Conservation (phyloP, 768 basidiomycete species). For the Chalciporus chontae region DNA sequence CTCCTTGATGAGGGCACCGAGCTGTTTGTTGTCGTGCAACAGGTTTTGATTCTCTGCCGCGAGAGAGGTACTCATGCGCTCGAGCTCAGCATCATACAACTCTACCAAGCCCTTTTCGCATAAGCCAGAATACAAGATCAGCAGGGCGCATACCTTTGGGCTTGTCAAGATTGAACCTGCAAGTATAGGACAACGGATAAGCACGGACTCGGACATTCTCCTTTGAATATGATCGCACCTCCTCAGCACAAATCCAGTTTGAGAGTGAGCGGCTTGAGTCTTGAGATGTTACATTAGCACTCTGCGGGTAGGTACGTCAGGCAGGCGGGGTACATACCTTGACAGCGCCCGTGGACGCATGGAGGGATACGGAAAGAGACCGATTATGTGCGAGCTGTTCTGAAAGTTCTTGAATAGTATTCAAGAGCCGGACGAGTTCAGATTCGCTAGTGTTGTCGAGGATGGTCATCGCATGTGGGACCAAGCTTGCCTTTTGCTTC, state of each 20-base stretch:
- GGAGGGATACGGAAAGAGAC: constrained; percentile 64
- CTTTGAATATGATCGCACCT: constrained; percentile 42
- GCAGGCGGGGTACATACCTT: constrained; percentile 57
- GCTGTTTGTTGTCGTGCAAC: constrained; percentile 93
- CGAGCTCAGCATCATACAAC: constrained; percentile 84
- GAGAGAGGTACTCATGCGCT: constrained; percentile 81
- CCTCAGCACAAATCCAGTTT: constrained; percentile 89
- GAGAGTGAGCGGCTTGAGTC: constrained; percentile 85
- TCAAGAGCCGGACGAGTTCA: constrained; percentile 61
- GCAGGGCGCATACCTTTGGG: constrained; percentile 55
- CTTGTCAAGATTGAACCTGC: constrained; percentile 84
- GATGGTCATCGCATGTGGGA: constrained; percentile 44
- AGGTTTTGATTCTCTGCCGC: constrained; percentile 78
- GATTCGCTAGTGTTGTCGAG: constrained; percentile 51
- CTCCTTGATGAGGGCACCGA: constrained; percentile 87
- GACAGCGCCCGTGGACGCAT: constrained; percentile 68
- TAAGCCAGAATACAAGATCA: neutral
- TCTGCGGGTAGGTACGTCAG: neutral
- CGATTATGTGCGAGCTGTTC: constrained; percentile 83
- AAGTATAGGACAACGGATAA: neutral
- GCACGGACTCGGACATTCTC: neutral
- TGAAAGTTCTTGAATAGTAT: constrained; percentile 72
- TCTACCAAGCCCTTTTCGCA: constrained; percentile 46
- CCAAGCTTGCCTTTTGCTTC: neutral
- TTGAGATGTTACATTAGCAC: constrained; percentile 27